Evolutionary conservation across 2,329 filamentous ascomycete species (phyloP), one percentile per base, ranked within the genome.

Genomic region (Aspergillus sp.): DNA sequence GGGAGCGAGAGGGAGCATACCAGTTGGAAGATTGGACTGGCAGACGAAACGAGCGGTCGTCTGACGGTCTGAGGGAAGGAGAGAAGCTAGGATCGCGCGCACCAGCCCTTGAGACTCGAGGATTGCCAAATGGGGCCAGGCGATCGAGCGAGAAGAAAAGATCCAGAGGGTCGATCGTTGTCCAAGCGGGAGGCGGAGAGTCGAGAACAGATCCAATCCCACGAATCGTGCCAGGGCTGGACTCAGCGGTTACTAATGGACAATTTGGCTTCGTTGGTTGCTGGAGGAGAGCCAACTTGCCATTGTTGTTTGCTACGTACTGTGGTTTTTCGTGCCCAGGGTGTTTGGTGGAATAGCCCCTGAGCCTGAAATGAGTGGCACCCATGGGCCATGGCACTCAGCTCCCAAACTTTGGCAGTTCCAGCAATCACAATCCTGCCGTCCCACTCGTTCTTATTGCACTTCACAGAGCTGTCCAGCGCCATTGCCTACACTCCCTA

Each of bases 1-100:
- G 49, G 61, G 61, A 56, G 60, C 53, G 53, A 55, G 41, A 50
- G 15, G 47, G 48, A 57, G 45, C 59, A 58, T 58, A 62, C 57
- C 59, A 52, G 50, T 26, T 39, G n/a, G 52, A 53, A 48, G 42
- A 44, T 44, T 53, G 55, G 13, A 26, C 8, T 47, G 52, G 51
- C 24, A 48, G 45, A 45, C 41, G 18, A 55, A 55, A 55, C 5
- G 36, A 49, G 45, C 13, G 36, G 48, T 42, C 24, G 41, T 48
- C 41, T 55, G 45, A 26, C 18, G 17, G 41, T 48, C 41, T 55
- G 45, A 26, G 22, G 17, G 24, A 17, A 44, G 20, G 22, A 17
- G 41, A 36, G 42, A 56, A 42, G 17, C 30, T 43, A 41, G 20
- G 55, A 47, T 44, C 42, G 52, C 54, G 47, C 41, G 47, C 41